Evolutionary conservation across 2,329 filamentous ascomycete species (phyloP), one percentile per base, ranked within the genome.

Genomic region (Biscogniauxia marginata): DNA sequence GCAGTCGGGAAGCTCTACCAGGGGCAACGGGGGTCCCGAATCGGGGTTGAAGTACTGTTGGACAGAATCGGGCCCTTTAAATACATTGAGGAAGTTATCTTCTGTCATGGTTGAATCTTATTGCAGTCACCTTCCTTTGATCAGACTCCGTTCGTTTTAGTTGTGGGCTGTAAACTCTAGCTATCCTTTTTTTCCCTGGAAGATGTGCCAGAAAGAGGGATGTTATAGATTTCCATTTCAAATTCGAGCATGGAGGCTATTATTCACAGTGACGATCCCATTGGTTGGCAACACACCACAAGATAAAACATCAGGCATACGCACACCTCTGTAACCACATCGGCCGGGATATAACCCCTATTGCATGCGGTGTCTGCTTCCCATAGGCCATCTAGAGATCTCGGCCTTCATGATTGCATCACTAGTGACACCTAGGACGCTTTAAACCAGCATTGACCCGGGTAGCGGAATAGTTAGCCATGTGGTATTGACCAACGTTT

Each of bases 41-140:
- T 86, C 82, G 0, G 84, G 84, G 59, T 87, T 73, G 61, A 84
- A 86, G 67, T 85, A 87, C 19, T 84, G 71, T 48, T 74, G 77
- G 56, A 87, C 65, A 4, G 84, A 80, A 62, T 84, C 75, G 7
- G 80, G 75, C 3, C 84, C 84, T 43, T 74, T 79, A 67, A 82
- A 87, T 9, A 85, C 79, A 64, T 87, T 87, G 52, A 77, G 69
- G 23, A 56, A 63, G 52, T 73, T 73, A 52, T 55, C 39, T 45
- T 62, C 44, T 55, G 59, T 59, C 71, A 67, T 67, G 51, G 19
- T 39, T 8, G 5, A n/a, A n/a, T n/a, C 13, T 11, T 39, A n/a
- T 11, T 11, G 13, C n/a, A 9, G n/a, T 39, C 30, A 3, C n/a
- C 30, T 39, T 39, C 13, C 6, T 39, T 16, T 39, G 11, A n/a